A percentile compares a stretch with the other conserved stretches of the same genome.
phyloP scores from a whole-genome alignment of 306 rosid genomes.

The Dryas drummondii region DNA sequence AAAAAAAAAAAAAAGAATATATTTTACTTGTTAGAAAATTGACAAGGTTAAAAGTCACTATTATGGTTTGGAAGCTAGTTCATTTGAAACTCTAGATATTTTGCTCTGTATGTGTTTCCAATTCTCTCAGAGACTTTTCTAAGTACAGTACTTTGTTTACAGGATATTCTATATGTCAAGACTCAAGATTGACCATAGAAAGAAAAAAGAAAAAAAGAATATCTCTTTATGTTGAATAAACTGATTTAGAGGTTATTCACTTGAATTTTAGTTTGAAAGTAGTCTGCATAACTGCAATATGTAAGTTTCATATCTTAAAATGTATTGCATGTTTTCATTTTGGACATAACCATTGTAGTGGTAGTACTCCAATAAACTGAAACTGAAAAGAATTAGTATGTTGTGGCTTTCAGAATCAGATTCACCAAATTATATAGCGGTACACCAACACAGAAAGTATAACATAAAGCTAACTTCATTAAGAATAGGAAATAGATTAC shows the following conservation, averaged over 20 bases:
- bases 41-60: neutral
- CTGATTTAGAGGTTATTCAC: neutral
- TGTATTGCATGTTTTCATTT: neutral
- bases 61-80: neutral
- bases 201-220: neutral
- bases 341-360: neutral
- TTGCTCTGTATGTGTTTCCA: neutral
- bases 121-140: neutral
- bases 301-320: neutral
- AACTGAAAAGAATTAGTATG: neutral
- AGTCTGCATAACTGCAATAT: neutral
- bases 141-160: constrained; percentile 8
- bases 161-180: constrained; percentile 8
- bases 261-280: constrained; percentile 18
- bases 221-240: too few species aligned
- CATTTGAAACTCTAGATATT: neutral
- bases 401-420: neutral
- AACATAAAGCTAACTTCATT: constrained; percentile 53
- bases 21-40: constrained; percentile 3
- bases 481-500: constrained; percentile 57
- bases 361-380: too few species aligned
- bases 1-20: neutral
- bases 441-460: constrained; percentile 10
- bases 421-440: neutral
- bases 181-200: neutral